Evolutionary conservation across 2,329 filamentous ascomycete genomes (phyloP).

Genomic region (Pseudogymnoascus sp.): DNA sequence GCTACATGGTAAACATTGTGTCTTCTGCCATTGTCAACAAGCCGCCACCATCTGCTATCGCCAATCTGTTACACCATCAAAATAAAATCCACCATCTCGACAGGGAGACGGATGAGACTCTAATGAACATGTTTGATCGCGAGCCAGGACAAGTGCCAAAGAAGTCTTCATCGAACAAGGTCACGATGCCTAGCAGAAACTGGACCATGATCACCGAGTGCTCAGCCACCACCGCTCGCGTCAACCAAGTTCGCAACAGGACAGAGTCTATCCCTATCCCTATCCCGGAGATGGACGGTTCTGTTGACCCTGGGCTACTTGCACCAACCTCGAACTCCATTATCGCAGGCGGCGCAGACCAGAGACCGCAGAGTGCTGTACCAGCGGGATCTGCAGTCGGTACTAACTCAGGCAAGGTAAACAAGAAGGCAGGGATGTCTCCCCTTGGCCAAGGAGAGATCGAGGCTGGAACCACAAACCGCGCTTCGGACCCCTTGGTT

Average conservation of each 20-base stretch:
- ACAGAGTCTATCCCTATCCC: neutral
- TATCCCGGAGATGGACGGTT: neutral
- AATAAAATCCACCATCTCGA: slow-evolving; percentile 74
- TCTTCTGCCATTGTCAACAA: slow-evolving; percentile 96
- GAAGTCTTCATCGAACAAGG: slow-evolving; percentile 66
- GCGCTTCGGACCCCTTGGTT: slow-evolving; percentile 51
- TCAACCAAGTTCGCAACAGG: slow-evolving; percentile 18
- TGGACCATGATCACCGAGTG: slow-evolving; percentile 90
- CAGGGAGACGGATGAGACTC: slow-evolving; percentile 76
- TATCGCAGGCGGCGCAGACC: neutral
- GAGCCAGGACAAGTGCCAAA: slow-evolving; percentile 75
- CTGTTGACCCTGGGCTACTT: neutral
- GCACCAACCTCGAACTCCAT: slow-evolving; percentile 52
- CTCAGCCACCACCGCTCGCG: slow-evolving; percentile 47
- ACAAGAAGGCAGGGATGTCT: slow-evolving; percentile 58
- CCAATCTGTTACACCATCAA: slow-evolving; percentile 80
- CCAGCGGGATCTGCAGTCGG: neutral
- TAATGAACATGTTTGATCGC: slow-evolving; percentile 85
- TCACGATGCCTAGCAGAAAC: slow-evolving; percentile 88
- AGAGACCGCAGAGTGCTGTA: neutral
- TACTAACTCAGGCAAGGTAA: slow-evolving; percentile 34
- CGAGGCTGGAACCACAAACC: slow-evolving; percentile 70
- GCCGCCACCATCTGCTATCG: slow-evolving; percentile 77
- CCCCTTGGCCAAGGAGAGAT: slow-evolving; percentile 69
- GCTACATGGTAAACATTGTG: slow-evolving; percentile 92